Evolutionary conservation across 805 yeast genomes (phyloP).

Genomic region (Sugiyamaella chiloensis): DNA sequence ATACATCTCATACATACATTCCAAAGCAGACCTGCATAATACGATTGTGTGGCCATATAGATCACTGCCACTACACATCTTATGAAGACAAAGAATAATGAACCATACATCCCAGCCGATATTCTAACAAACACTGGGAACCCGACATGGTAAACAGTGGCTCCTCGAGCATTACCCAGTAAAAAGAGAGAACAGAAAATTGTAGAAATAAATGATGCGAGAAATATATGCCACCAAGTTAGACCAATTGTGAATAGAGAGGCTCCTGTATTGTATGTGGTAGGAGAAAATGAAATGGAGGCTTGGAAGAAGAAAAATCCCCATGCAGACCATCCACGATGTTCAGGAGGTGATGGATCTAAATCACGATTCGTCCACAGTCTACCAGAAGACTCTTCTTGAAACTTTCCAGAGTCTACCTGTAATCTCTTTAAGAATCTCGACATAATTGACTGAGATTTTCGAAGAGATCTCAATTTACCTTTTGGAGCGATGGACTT

Average conservation of each 20-base stretch:
- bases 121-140: slow-evolving; percentile 17
- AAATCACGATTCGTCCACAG: slow-evolving; percentile 16
- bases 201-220: slow-evolving; percentile 42
- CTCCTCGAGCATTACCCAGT: slow-evolving; percentile 32
- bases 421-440: not conserved
- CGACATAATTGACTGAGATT: not conserved
- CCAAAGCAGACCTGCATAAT: slow-evolving; percentile 36
- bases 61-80: slow-evolving; percentile 21
- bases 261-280: slow-evolving; percentile 43
- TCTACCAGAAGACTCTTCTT: slow-evolving; percentile 2
- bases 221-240: slow-evolving; percentile 35
- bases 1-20: slow-evolving; percentile 3
- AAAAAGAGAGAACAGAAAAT: slow-evolving; percentile 30
- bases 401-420: not conserved
- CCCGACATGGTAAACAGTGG: slow-evolving; percentile 7
- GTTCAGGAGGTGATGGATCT: slow-evolving; percentile 17
- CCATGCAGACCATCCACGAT: slow-evolving; percentile 23
- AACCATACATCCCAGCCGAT: slow-evolving; percentile 18
- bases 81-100: slow-evolving; percentile 17
- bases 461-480: no score
- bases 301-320: slow-evolving; percentile 34
- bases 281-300: slow-evolving; percentile 32
- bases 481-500: no score
- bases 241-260: slow-evolving; percentile 30
- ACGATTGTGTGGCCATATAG: slow-evolving; percentile 45